Conservation (phyloP, 768 basidiomycete species). For the Tulasnella sp. region DNA sequence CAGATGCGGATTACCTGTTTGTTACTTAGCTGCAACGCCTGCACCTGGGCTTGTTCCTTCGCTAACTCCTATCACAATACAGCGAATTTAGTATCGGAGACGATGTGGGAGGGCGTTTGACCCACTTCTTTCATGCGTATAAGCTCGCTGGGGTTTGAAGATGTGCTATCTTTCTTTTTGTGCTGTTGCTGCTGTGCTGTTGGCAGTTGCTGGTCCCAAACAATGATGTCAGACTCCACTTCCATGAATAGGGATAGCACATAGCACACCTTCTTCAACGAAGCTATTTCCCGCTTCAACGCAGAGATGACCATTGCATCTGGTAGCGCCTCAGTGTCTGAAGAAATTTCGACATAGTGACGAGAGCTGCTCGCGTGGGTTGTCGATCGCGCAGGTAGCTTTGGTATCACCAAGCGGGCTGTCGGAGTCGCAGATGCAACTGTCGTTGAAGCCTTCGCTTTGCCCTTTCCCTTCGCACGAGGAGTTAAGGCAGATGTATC, state of each 20-base stretch:
- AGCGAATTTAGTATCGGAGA: background rate
- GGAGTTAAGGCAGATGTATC: background rate
- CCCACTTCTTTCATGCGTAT: background rate
- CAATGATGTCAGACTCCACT: no score
- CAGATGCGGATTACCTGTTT: background rate
- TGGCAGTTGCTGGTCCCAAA: background rate
- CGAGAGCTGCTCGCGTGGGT: background rate
- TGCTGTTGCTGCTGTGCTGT: background rate
- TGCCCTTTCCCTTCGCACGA: background rate
- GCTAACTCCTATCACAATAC: background rate
- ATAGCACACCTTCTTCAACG: background rate
- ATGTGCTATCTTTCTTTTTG: background rate
- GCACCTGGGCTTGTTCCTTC: background rate
- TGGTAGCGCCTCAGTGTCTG: background rate
- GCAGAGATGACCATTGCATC: background rate
- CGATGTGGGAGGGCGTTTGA: background rate
- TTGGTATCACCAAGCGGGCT: background rate
- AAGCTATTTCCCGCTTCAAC: background rate
- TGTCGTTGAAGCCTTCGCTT: background rate
- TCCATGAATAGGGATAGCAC: background rate
- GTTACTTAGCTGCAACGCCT: background rate
- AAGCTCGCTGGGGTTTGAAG: background rate
- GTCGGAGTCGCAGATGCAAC: background rate
- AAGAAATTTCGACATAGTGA: background rate
- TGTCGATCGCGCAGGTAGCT: background rate